Evolutionary conservation across 2,329 filamentous ascomycete species (phyloP).

Genomic region (Metarhizium anisopliae): DNA sequence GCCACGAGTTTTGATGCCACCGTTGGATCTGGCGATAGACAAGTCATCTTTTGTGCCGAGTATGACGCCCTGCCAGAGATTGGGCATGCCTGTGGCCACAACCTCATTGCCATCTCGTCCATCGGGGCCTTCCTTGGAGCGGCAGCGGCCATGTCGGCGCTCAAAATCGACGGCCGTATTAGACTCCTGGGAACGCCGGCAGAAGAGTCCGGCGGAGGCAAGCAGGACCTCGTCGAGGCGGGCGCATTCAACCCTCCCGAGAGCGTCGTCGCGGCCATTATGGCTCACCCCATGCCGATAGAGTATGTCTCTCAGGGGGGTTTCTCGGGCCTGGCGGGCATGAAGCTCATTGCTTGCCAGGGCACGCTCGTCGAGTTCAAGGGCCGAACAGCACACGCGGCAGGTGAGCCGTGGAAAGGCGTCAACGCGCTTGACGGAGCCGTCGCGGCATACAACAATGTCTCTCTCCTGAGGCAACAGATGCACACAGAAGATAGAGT

Average conservation of each 20-base stretch:
- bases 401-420: constrained; percentile 39
- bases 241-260: constrained; percentile 17
- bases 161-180: constrained; percentile 23
- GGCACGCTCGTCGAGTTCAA: constrained; percentile 20
- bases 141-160: constrained; percentile 21
- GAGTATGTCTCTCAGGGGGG: neutral
- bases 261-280: neutral
- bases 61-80: constrained; percentile 26
- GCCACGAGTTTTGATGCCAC: constrained; percentile 41
- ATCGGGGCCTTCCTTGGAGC: constrained; percentile 31
- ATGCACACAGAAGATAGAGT: constrained; percentile 37
- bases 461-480: constrained; percentile 41
- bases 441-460: constrained; percentile 28
- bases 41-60: constrained; percentile 34
- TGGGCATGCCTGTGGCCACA: constrained; percentile 38
- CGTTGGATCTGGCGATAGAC: constrained; percentile 30
- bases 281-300: constrained; percentile 14
- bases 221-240: constrained; percentile 19
- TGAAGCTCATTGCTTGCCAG: constrained; percentile 17
- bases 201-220: constrained; percentile 34
- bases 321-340: constrained; percentile 12
- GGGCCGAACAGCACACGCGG: constrained; percentile 37
- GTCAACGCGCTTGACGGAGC: constrained; percentile 41
- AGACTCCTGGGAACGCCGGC: constrained; percentile 33
- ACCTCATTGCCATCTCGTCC: constrained; percentile 32